Evolutionary conservation across 2,329 filamentous ascomycete species (phyloP), one percentile per base, ranked within the genome.

Genomic region (Aspergillus hortae): DNA sequence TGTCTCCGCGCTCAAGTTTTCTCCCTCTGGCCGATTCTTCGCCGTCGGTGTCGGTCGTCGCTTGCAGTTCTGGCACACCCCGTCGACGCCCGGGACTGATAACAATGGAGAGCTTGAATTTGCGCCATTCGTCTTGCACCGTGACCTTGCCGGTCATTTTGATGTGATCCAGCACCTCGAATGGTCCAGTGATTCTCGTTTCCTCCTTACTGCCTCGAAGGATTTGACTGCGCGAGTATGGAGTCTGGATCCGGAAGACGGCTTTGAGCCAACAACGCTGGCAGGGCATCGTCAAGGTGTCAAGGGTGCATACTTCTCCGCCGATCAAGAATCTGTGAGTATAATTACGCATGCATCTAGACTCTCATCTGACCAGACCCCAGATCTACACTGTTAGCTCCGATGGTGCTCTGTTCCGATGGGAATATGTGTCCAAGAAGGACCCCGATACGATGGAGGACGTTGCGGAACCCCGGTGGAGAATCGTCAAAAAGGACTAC

Each of bases 121-220:
- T 72, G 92, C 94, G 17, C 94, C 94, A 0, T 99, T 99, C 64
- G 86, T 96, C 44, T 81, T 88, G 59, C 89, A 97, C 74, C 85
- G 91, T 59, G 87, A 88, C 47, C 90, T 95, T 62, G 86, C 85
- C 1, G 90, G 89, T 0, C 94, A 99, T 70, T 95, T 94, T 63
- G 94, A 97, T 69, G 82, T 82, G 14, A 87, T 97, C 11, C 84
- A 86, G 57, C 87, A 86, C 68, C 88, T 99, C 50, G 88, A 95
- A 67, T 99, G 95, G 94, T 97, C 94, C 7, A 88, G 85, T 70
- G 95, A 99, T 74, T 96, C 92, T 11, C 82, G 94, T 23, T 99
- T 99, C 77, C 92, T 99, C 70, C 79, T 99, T 49, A 96, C 87
- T 56, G 83, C 92, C 3, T 92, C 91, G 15, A 96, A 91, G 68